Evolutionary conservation across 257 asterid species (phyloP).

Genomic region (Paulownia fortunei): DNA sequence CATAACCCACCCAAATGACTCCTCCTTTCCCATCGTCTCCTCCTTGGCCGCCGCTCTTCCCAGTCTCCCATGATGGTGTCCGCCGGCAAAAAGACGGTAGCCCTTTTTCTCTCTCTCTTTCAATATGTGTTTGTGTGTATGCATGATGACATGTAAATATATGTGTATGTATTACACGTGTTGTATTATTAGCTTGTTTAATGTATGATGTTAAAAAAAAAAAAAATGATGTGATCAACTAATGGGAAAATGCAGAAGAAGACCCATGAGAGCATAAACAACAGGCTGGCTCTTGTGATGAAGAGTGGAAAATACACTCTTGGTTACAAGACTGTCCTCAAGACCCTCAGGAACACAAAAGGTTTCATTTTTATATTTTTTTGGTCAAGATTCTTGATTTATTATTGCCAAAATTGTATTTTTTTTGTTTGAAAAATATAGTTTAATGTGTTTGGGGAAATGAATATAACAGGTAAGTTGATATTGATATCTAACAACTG

Average conservation of each 20-base stretch:
- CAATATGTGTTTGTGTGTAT: background rate
- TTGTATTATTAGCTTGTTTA: background rate
- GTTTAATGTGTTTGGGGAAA: background rate
- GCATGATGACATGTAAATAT: background rate
- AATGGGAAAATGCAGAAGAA: conserved; percentile 61
- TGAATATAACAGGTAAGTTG: conserved; percentile 59
- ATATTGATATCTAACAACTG: conserved; percentile 83
- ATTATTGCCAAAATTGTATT: background rate
- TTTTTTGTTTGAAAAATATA: background rate
- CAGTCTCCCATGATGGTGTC: conserved; percentile 42
- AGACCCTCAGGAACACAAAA: conserved; percentile 75
- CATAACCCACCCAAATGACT: background rate
- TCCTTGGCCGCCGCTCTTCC: conserved; percentile 32
- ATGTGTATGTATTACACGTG: background rate
- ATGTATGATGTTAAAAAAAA: background rate
- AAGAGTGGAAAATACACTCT: conserved; percentile 88
- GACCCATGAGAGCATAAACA: conserved; percentile 85
- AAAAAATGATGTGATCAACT: background rate
- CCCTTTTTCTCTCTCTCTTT: background rate
- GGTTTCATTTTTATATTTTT: conserved; percentile 36
- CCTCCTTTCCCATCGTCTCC: background rate
- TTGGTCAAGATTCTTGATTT: background rate
- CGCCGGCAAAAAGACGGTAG: conserved; percentile 62
- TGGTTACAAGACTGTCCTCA: conserved; percentile 88
- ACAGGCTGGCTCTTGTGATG: conserved; percentile 78